These are phyloP conservation scores for Fusarium graminum DNA, from an alignment of 2,329 filamentous ascomycete genomes.

Conservation along the genomic window DNA sequence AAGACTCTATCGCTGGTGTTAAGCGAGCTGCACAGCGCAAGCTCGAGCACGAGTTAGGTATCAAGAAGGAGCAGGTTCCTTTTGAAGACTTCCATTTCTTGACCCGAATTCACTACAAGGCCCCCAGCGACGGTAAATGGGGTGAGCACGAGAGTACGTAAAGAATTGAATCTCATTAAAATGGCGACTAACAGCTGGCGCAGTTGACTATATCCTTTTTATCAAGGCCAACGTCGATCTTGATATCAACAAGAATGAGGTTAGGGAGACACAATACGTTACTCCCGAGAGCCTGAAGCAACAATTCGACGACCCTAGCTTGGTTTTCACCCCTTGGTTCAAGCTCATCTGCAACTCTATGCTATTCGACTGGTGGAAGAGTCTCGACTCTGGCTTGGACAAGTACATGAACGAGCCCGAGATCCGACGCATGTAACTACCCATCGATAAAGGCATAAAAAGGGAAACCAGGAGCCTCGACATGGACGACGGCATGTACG, in stretches of 20 bases:
- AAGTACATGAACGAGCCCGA: conserved; percentile 87
- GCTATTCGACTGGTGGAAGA: conserved; percentile 97
- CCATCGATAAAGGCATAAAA: conserved; percentile 13
- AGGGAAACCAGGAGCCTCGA: conserved; percentile 17
- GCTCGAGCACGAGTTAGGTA: conserved; percentile 93
- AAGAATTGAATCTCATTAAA: not conserved
- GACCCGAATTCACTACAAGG: conserved; percentile 98
- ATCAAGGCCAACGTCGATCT: conserved; percentile 94
- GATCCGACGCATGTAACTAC: conserved; percentile 81
- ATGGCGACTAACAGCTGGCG: conserved; percentile 34
- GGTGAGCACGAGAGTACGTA: conserved; percentile 95
- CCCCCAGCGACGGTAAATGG: conserved; percentile 97
- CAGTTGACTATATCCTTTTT: conserved; percentile 98
- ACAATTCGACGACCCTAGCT: conserved; percentile 83
- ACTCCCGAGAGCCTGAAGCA: conserved; percentile 83
- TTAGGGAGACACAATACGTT: conserved; percentile 86
- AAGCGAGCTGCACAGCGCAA: conserved; percentile 95
- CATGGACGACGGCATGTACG: conserved; percentile 7
- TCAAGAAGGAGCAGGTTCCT: conserved; percentile 88
- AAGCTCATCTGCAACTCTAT: conserved; percentile 98
- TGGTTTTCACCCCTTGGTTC: conserved; percentile 98
- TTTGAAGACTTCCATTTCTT: conserved; percentile 93
- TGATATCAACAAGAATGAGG: conserved; percentile 87
- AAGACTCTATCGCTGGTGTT: conserved; percentile 84
- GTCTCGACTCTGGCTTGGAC: conserved; percentile 83